These are phyloP conservation scores for Mortierella polycephala DNA, from an alignment of 371 early-diverging fungal genomes.

Conservation along the genomic window DNA sequence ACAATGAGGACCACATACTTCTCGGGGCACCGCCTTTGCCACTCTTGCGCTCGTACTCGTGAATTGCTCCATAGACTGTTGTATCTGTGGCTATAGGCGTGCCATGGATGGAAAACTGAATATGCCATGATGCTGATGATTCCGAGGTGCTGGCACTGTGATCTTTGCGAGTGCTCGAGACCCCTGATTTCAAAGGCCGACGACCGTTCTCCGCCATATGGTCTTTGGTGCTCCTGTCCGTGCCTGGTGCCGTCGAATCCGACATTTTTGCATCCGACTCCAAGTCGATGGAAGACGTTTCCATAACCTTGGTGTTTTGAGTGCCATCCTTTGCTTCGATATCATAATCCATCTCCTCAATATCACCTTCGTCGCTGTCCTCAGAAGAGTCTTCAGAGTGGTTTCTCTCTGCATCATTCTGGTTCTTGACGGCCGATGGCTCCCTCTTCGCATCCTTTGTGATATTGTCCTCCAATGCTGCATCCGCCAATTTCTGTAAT, in stretches of 20 bases:
- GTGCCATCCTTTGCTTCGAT: slow-evolving; percentile 11
- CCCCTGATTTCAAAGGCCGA: not conserved
- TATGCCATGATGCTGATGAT: slow-evolving; percentile 57
- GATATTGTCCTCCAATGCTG: slow-evolving; percentile 20
- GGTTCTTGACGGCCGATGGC: not conserved
- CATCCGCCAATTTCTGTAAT: slow-evolving; percentile 2
- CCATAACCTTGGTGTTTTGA: slow-evolving; percentile 24
- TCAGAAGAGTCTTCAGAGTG: slow-evolving; percentile 15
- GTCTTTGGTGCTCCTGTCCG: not conserved
- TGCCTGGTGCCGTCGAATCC: slow-evolving; percentile 7
- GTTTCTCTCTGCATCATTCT: slow-evolving; percentile 5
- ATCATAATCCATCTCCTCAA: slow-evolving; percentile 50
- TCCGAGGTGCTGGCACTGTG: slow-evolving; percentile 1
- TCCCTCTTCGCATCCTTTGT: not conserved
- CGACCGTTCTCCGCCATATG: not conserved
- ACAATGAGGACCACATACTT: slow-evolving; percentile 62
- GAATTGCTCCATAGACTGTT: slow-evolving; percentile 73
- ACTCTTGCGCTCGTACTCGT: slow-evolving; percentile 59
- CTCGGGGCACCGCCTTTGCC: slow-evolving; percentile 41
- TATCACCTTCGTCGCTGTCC: slow-evolving; percentile 46
- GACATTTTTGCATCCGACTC: slow-evolving; percentile 27
- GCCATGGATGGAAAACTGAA: slow-evolving; percentile 64
- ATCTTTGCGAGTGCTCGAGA: slow-evolving; percentile 8
- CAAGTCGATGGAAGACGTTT: slow-evolving; percentile 24
- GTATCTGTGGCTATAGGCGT: slow-evolving; percentile 61